These are phyloP conservation scores for Mycena capillaripes DNA, from an alignment of 768 basidiomycete genomes.

Conservation along the genomic window DNA sequence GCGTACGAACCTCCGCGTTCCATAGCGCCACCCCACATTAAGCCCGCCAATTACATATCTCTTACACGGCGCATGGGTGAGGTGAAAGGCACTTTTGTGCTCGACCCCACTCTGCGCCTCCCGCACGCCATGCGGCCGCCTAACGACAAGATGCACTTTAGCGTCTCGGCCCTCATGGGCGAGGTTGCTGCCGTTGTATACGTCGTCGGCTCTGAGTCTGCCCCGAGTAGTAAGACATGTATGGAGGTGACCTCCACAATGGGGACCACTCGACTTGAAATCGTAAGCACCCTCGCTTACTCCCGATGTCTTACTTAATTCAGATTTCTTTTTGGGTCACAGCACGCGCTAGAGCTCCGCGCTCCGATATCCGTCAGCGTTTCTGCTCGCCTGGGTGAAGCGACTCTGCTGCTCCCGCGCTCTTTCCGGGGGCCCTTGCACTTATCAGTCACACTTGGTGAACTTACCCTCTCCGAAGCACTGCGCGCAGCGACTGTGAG, in stretches of 20 bases:
- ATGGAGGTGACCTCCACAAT: slow-evolving; percentile 20
- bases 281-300: slow-evolving; percentile 1
- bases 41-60: slow-evolving; percentile 20
- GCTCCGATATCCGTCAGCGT: slow-evolving; percentile 22
- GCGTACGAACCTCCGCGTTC: slow-evolving; percentile 8
- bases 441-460: slow-evolving; percentile 21
- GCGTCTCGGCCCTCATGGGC: slow-evolving; percentile 26
- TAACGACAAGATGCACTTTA: slow-evolving; percentile 17
- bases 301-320: neutral
- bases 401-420: slow-evolving; percentile 25
- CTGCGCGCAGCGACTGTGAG: slow-evolving; percentile 9
- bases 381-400: slow-evolving; percentile 24
- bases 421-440: slow-evolving; percentile 34
- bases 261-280: slow-evolving; percentile 8
- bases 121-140: slow-evolving; percentile 16
- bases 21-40: slow-evolving; percentile 1
- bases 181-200: slow-evolving; percentile 16
- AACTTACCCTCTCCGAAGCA: slow-evolving; percentile 18
- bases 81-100: slow-evolving; percentile 31
- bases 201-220: slow-evolving; percentile 11
- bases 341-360: slow-evolving; percentile 29
- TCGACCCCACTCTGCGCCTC: slow-evolving; percentile 26
- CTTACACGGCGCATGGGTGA: slow-evolving; percentile 18
- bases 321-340: neutral
- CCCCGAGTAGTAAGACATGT: slow-evolving; percentile 16